Evolutionary conservation across 441 rosid species (phyloP).

Genomic region (Pelargonium citronellum): DNA sequence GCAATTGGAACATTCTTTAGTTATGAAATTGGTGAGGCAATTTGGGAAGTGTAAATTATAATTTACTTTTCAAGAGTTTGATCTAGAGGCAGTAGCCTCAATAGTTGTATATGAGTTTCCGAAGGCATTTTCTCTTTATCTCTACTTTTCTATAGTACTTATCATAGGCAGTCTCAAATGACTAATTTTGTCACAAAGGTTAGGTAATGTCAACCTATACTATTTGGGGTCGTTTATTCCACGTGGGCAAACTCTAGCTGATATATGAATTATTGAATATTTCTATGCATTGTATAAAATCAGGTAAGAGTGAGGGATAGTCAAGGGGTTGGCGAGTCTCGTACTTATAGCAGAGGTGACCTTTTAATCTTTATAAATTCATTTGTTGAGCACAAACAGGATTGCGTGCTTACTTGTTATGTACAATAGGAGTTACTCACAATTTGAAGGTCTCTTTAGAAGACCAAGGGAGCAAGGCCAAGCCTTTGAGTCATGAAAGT

Average conservation of each 20-base stretch:
- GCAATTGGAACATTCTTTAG: too few relatives aligned
- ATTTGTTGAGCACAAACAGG: slow-evolving; percentile 14
- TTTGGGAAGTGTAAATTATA: too few relatives aligned
- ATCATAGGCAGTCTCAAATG: too few relatives aligned
- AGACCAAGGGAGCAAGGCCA: slow-evolving; percentile 29
- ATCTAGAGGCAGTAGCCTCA: too few relatives aligned
- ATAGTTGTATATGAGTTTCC: too few relatives aligned
- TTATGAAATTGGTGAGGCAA: too few relatives aligned
- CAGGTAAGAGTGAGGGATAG: slow-evolving; percentile 45
- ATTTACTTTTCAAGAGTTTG: too few relatives aligned
- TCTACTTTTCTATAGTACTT: too few relatives aligned
- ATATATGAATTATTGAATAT: background rate
- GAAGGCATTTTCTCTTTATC: too few relatives aligned
- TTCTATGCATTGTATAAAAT: slow-evolving; percentile 6
- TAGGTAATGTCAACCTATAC: background rate
- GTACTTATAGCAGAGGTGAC: slow-evolving; percentile 41
- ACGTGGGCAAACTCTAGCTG: background rate
- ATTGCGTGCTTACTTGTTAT: slow-evolving; percentile 26
- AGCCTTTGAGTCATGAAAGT: slow-evolving; percentile 33
- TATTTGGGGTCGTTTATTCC: slow-evolving; percentile 14
- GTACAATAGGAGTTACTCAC: slow-evolving; percentile 25
- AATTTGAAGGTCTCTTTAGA: slow-evolving; percentile 24
- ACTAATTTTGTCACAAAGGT: too few relatives aligned
- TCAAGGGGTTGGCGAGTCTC: slow-evolving; percentile 27
- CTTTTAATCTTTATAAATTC: slow-evolving; percentile 19